Base-by-base conservation (phyloP, 1,284 basidiomycete species). In the Tranzscheliella williamsii region DNA sequence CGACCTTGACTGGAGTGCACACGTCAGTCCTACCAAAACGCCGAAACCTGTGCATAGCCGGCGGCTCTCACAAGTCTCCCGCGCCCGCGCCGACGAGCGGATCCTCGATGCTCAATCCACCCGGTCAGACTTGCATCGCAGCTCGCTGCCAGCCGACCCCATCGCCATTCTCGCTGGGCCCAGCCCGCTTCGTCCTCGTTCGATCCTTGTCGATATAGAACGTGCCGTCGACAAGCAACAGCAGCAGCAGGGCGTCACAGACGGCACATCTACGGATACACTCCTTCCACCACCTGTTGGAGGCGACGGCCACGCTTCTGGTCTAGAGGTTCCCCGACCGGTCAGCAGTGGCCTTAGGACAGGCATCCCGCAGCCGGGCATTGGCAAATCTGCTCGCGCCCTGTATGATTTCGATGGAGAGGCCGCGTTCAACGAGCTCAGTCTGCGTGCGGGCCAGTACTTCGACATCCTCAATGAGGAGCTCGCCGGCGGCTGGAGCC, bases 401-500 rank as follows among this genome's bases (percentile, higher is more conserved):
- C 44, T 72, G 2, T 72, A 60, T 45, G 70, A 60, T 42, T 68
- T 72, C 33, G 48, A 55, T 5, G 70, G 70, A 16, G 67, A 72
- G 27, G 32, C 60, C 2, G 41, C 52, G 0, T 71, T 67, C 62
- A 72, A 72, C 51, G 68, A 72, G 38, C 63, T 72, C 17, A 23
- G 41, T 24, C 40, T 71, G 16, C 38, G 38, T 4, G 68, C 70
- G 2, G 70, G 68, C 1, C 54, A 70, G 41, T 35, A 40, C 2
- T 72, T 72, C 17, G 62, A 72, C 27, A 58, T 72, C 27, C 38
- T 72, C 41, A 67, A 66, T 23, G 64, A 67, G 38, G 40, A 68
- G 23, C 47, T 72, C 1, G 55, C 56, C 6, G 68, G 58, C 6
- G 70, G 70, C 4, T 72, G 70, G 70, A 69, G 68, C 52, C 46